Evolutionary conservation across 2,329 filamentous ascomycete genomes (phyloP).

Genomic region (Pleoardoris graminearum): DNA sequence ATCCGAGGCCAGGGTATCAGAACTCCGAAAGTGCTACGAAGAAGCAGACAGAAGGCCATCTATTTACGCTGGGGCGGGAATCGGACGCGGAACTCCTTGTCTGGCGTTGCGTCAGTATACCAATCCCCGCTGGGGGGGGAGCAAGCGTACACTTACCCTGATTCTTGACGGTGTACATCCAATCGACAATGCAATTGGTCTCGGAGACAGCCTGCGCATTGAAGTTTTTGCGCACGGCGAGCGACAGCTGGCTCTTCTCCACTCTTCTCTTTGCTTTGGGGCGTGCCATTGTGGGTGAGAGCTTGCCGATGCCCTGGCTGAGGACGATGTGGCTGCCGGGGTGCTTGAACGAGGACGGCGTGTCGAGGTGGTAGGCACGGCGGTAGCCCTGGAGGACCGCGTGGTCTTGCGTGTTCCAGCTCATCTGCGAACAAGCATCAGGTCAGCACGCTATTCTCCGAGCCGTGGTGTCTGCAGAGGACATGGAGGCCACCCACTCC

Average conservation of each 20-base stretch:
- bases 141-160: constrained; percentile 49
- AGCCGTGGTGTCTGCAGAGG: constrained; percentile 3
- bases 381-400: constrained; percentile 74
- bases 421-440: constrained; percentile 46
- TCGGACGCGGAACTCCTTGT: constrained; percentile 53
- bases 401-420: constrained; percentile 71
- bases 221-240: constrained; percentile 78
- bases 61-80: constrained; percentile 47
- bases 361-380: constrained; percentile 70
- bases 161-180: constrained; percentile 71
- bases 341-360: constrained; percentile 68
- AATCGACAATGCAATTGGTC: constrained; percentile 79
- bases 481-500: constrained; percentile 32
- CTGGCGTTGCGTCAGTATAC: constrained; percentile 30
- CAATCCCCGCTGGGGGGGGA: not conserved
- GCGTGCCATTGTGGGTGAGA: constrained; percentile 76
- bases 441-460: constrained; percentile 19
- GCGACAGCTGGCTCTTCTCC: constrained; percentile 71
- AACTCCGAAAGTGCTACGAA: constrained; percentile 34
- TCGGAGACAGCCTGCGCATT: constrained; percentile 78
- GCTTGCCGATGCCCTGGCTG: constrained; percentile 65
- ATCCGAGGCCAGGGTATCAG: constrained; percentile 39
- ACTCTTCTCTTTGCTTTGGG: constrained; percentile 67
- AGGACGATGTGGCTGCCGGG: constrained; percentile 55
- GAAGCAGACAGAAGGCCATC: constrained; percentile 16